A percentile compares a stretch with the other conserved stretches of the same genome.
Evolutionary conservation across 352 stramenopile genomes (phyloP).

Genomic region (Pythium folliculosum): DNA sequence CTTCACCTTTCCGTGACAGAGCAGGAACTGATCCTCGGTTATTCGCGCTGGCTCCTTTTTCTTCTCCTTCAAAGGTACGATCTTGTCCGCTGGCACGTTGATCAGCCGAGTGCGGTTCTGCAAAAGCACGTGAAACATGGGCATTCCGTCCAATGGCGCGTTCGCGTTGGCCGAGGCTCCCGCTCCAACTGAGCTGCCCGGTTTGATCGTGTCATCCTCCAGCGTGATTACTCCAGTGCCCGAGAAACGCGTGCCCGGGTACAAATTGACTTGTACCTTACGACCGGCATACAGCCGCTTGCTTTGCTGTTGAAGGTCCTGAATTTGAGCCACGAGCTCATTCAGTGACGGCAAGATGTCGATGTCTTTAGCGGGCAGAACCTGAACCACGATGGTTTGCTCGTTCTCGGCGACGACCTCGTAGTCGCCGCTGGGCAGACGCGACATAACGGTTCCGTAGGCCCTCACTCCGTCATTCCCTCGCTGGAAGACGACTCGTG

Average conservation of each 20-base stretch:
- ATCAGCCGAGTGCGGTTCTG: conserved; percentile 68
- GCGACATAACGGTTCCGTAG: conserved; percentile 64
- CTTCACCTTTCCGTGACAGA: conserved; percentile 60
- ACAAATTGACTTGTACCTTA: conserved; percentile 74
- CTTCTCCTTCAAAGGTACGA: conserved; percentile 61
- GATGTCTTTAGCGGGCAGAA: conserved; percentile 43
- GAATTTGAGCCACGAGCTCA: conserved; percentile 58
- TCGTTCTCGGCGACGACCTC: conserved; percentile 66
- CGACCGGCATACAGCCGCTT: conserved; percentile 62
- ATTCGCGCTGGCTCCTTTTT: conserved; percentile 56
- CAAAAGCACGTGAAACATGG: conserved; percentile 60
- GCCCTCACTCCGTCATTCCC: conserved; percentile 38
- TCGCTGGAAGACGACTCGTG: conserved; percentile 54
- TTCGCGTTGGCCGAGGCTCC: neutral
- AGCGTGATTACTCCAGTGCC: conserved; percentile 62
- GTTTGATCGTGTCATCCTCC: conserved; percentile 35
- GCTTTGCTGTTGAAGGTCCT: conserved; percentile 41
- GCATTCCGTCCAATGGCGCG: neutral
- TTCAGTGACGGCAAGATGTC: conserved; percentile 60
- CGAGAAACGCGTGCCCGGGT: conserved; percentile 69
- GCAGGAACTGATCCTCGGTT: conserved; percentile 71
- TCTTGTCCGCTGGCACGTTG: conserved; percentile 67
- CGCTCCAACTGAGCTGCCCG: neutral
- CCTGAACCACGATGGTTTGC: conserved; percentile 58
- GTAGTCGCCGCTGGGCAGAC: conserved; percentile 42